Base-by-base conservation (phyloP, 202 grass and related monocot genomes). In the Schoenoplectus triqueter region DNA sequence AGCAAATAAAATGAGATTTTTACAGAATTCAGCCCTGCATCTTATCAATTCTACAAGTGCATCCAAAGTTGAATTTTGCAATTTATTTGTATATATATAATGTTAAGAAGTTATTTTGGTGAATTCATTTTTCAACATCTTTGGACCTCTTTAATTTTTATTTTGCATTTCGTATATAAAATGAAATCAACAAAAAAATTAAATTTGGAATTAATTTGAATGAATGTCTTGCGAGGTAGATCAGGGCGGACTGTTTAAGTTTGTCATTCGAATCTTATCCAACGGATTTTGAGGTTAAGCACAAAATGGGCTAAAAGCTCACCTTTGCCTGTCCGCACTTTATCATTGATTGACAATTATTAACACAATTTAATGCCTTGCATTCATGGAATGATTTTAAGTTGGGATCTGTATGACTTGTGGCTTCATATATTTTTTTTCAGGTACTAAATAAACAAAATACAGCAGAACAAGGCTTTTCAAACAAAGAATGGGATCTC, bases 401-500 rank as follows among this genome's bases (percentile, higher is more conserved):
- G 31, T 31, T 31, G 31, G 31, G 31, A 31, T 31, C 31, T 69
- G 6, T 69, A 69, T 69, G 39, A 41, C 22, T 15, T 44, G 40
- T 5, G 11, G 40, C 41, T 44, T 11, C n/a, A 49, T 31, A 31
- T 73, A 73, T 51, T 73, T 19, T 74, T 74, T 74, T 74, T 74
- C 44, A 74, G 48, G 18, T 22, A 21, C 20, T 13, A 21, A 74
- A 21, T 52, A 52, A 74, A 9, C 46, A 50, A 74, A 6, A 8
- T 18, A 52, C 18, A 52, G 7, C 17, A 74, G 71, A 74, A 50
- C 3, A 8, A 74, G 18, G 60, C 39, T 48, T 19, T 82, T 22
- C 79, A 15, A 82, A 82, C 10, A 48, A 64, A 48, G 57, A 64
- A 22, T 14, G 13, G 17, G 61, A 82, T 66, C 59, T 47, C 10